These are phyloP conservation scores for Withania somnifera DNA, from an alignment of 305 asterid genomes.

Conservation along the genomic window DNA sequence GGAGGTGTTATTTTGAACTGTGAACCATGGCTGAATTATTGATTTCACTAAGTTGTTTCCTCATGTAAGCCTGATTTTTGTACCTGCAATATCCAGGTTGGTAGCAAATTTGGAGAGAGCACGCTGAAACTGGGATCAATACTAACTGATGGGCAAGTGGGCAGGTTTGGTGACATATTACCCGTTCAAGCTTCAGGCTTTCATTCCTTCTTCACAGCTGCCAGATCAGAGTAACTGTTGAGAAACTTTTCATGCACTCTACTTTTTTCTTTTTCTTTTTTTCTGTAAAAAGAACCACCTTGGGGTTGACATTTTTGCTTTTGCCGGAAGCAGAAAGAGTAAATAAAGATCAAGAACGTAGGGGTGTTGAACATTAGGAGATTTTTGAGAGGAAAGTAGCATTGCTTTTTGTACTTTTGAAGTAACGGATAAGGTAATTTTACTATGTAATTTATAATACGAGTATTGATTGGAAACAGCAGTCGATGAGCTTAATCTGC, in stretches of 20 bases:
- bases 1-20: not conserved
- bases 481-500: not conserved
- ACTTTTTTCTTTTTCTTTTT: too few species aligned
- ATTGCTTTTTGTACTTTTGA: not conserved
- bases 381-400: not conserved
- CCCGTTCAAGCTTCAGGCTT: conserved; percentile 98
- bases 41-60: not conserved
- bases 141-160: conserved; percentile 88
- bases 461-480: not conserved
- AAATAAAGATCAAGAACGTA: not conserved
- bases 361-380: not conserved
- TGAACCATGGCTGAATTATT: not conserved
- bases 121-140: conserved; percentile 86
- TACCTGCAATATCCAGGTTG: conserved; percentile 44
- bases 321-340: not conserved
- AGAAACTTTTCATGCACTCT: not conserved
- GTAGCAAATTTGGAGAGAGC: conserved; percentile 98
- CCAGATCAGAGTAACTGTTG: conserved; percentile 40
- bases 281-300: not conserved
- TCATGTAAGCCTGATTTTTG: not conserved
- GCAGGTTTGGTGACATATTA: conserved; percentile 95
- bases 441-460: not conserved
- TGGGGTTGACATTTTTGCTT: not conserved
- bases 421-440: not conserved
- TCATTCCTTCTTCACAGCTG: conserved; percentile 75